These are phyloP conservation scores for Avena eriantha DNA, from an alignment of 176 grass and related monocot genomes.

Conservation along the genomic window DNA sequence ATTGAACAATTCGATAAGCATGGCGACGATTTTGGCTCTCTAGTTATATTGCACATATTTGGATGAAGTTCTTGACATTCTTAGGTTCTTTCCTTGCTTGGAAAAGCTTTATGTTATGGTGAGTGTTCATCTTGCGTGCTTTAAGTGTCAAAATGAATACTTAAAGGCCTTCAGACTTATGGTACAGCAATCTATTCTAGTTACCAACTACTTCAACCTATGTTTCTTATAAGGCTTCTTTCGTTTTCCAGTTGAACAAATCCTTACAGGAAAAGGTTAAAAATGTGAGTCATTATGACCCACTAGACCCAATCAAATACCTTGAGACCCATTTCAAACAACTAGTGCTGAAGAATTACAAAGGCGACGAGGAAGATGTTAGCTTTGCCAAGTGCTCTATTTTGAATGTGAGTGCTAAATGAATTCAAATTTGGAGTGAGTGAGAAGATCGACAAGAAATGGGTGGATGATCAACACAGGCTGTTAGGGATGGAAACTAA, in stretches of 20 bases:
- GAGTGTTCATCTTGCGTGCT: neutral
- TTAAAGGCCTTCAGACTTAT: too few relatives aligned
- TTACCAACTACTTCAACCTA: too few relatives aligned
- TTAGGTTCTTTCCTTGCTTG: neutral
- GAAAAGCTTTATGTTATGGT: conserved; percentile 3
- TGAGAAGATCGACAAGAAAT: neutral
- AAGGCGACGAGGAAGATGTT: neutral
- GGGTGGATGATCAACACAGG: neutral
- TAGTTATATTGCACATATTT: neutral
- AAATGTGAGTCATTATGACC: neutral
- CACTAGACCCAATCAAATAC: neutral
- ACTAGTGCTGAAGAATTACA: neutral
- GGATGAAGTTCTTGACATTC: neutral
- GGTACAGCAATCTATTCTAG: too few relatives aligned
- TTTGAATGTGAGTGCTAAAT: neutral
- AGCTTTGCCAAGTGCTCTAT: neutral
- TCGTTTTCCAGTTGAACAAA: neutral
- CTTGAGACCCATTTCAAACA: neutral
- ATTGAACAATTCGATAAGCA: neutral
- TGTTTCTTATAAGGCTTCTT: too few relatives aligned
- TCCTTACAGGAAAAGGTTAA: neutral
- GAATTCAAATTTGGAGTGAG: neutral
- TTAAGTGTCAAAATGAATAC: neutral
- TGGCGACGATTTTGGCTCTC: neutral
- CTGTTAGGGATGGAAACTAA: neutral